Conservation (phyloP, 2,329 filamentous ascomycete genomes). For the Alternaria ventricosa region DNA sequence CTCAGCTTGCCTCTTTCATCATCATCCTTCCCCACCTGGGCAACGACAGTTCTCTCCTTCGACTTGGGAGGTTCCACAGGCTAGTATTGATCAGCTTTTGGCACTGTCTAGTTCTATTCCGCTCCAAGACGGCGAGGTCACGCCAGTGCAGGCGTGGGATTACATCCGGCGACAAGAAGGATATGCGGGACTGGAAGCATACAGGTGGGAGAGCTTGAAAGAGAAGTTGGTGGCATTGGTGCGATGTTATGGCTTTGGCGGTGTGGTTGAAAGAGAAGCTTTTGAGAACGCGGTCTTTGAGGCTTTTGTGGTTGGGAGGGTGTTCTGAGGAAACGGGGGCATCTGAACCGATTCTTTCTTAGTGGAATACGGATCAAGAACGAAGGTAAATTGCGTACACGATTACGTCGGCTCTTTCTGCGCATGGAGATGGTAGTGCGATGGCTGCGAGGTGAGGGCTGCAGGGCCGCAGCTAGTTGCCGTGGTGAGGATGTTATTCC, state of each 20-base stretch:
- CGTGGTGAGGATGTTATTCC: neutral
- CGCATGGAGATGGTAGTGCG: neutral
- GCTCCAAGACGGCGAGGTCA: constrained; percentile 37
- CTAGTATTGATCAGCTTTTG: constrained; percentile 28
- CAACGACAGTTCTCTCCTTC: neutral
- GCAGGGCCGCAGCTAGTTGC: neutral
- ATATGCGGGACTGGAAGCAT: constrained; percentile 27
- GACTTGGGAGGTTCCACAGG: constrained; percentile 22
- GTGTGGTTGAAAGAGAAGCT: constrained; percentile 19
- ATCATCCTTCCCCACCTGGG: constrained; percentile 13
- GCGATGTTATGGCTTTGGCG: constrained; percentile 44
- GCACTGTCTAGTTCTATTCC: constrained; percentile 23
- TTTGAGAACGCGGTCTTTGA: constrained; percentile 22
- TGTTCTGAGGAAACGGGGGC: constrained; percentile 10
- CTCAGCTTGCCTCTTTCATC: constrained; percentile 36
- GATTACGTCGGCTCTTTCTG: neutral
- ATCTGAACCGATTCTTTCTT: neutral
- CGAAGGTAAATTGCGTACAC: neutral
- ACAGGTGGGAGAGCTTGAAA: constrained; percentile 30
- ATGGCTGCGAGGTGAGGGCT: neutral
- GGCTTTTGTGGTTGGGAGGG: constrained; percentile 20
- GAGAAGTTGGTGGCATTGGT: constrained; percentile 32
- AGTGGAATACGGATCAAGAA: neutral
- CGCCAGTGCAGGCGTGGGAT: constrained; percentile 49
- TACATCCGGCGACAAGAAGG: constrained; percentile 34